Percentiles rank a stretch among this genome's conserved stretches.
These are phyloP conservation scores for Carex littledalei DNA, from an alignment of 176 grass and related monocot genomes.

Conservation along the genomic window DNA sequence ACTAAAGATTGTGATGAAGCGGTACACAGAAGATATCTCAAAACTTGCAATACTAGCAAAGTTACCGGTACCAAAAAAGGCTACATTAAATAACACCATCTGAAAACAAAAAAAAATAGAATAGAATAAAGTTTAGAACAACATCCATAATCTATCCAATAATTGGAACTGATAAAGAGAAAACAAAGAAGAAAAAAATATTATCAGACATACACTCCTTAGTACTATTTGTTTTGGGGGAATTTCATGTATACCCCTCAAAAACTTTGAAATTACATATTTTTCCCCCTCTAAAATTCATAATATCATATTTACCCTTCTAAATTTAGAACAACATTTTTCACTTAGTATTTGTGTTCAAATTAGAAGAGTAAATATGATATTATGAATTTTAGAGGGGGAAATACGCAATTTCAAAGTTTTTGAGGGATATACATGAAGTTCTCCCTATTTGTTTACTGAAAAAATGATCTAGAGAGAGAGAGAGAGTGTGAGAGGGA, in stretches of 20 bases:
- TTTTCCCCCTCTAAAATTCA: no score
- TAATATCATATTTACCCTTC: no score
- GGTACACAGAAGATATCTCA: conserved; percentile 95
- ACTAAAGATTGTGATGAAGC: conserved; percentile 97
- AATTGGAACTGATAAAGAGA: not conserved
- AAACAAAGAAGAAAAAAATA: not conserved
- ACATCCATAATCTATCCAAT: not conserved
- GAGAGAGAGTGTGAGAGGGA: not conserved
- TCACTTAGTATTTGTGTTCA: no score
- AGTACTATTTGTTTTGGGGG: not conserved
- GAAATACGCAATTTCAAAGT: no score
- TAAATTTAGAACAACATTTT: no score
- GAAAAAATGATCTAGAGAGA: conserved; percentile 8
- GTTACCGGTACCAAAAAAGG: conserved; percentile 97
- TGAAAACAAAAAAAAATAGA: conserved; percentile 31
- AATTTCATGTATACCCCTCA: no score
- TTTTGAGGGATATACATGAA: no score
- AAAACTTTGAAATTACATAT: no score
- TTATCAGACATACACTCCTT: not conserved
- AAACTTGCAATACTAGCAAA: conserved; percentile 99
- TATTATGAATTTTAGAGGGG: no score
- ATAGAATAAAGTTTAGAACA: conserved; percentile 27
- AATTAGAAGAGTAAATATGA: no score
- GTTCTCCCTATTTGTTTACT: conserved; percentile 5
- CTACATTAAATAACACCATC: conserved; percentile 93